phyloP scores from a whole-genome alignment of 2,329 filamentous ascomycete genomes.

The Hirsutella rhossiliensis region DNA sequence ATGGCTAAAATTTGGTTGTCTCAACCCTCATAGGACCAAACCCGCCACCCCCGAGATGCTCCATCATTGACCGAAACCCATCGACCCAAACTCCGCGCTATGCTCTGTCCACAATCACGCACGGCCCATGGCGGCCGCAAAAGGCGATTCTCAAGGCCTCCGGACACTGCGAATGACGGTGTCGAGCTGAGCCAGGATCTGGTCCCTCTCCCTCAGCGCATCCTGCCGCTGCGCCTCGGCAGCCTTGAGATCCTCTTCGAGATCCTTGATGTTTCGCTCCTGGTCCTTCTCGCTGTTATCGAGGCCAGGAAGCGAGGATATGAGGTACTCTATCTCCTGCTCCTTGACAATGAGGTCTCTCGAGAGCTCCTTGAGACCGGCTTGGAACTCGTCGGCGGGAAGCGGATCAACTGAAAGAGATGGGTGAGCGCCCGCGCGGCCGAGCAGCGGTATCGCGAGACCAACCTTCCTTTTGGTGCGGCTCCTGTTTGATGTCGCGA shows the following conservation, averaged over 20 bases:
- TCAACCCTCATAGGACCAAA: no score
- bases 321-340: constrained; percentile 70
- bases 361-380: constrained; percentile 60
- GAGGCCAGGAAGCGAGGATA: constrained; percentile 63
- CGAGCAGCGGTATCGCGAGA: not conserved
- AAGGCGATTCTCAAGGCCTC: constrained; percentile 33
- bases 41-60: no score
- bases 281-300: constrained; percentile 71
- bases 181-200: constrained; percentile 47
- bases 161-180: constrained; percentile 47
- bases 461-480: constrained; percentile 38
- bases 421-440: not conserved
- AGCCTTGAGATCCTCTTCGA: constrained; percentile 52
- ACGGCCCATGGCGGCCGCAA: not conserved
- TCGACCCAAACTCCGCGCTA: constrained; percentile 16
- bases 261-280: constrained; percentile 49
- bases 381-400: constrained; percentile 50
- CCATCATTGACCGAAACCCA: no score
- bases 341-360: constrained; percentile 68
- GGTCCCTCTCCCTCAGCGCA: constrained; percentile 51
- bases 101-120: constrained; percentile 4
- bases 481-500: constrained; percentile 43
- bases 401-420: constrained; percentile 44
- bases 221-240: constrained; percentile 51
- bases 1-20: no score